These are phyloP conservation scores for Cryptococcus sp. DNA, from an alignment of 1,284 basidiomycete species.

Conservation along the genomic window DNA sequence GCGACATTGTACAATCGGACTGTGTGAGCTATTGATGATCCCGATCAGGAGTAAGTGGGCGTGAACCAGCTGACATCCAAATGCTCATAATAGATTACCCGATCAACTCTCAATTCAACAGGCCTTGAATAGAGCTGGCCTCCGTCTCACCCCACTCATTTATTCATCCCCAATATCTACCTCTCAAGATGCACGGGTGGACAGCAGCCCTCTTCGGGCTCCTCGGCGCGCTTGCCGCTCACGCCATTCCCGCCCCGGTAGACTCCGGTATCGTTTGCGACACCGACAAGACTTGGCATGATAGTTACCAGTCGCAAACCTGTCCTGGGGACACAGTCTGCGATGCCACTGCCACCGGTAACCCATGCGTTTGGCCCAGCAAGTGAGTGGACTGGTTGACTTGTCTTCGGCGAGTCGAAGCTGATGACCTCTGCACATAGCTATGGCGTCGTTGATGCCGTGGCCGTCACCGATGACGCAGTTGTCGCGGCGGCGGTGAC, in stretches of 20 bases:
- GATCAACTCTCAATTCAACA: no score
- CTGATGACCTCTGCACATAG: background rate
- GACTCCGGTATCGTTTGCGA: constrained; percentile 7
- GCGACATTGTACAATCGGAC: no score
- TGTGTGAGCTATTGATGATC: no score
- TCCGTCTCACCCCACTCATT: constrained; percentile 6
- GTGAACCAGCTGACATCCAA: no score
- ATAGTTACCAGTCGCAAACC: background rate
- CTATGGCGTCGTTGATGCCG: background rate
- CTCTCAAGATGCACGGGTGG: background rate
- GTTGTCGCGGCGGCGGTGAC: background rate
- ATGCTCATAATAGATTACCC: no score
- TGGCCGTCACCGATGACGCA: background rate
- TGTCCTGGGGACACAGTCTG: constrained; percentile 14
- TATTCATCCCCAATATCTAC: background rate
- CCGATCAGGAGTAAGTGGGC: no score
- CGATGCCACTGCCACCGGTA: constrained; percentile 5
- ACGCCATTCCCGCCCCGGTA: constrained; percentile 1
- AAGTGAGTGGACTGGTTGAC: constrained; percentile 3
- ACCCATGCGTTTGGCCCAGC: constrained; percentile 13
- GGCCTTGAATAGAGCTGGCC: constrained; percentile 4
- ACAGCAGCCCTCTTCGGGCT: constrained; percentile 2
- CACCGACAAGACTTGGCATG: constrained; percentile 5
- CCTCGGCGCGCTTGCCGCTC: background rate
- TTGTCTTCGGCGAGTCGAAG: background rate